Evolutionary conservation across 2,329 filamentous ascomycete genomes (phyloP).

Genomic region (Phialocephala sp.): DNA sequence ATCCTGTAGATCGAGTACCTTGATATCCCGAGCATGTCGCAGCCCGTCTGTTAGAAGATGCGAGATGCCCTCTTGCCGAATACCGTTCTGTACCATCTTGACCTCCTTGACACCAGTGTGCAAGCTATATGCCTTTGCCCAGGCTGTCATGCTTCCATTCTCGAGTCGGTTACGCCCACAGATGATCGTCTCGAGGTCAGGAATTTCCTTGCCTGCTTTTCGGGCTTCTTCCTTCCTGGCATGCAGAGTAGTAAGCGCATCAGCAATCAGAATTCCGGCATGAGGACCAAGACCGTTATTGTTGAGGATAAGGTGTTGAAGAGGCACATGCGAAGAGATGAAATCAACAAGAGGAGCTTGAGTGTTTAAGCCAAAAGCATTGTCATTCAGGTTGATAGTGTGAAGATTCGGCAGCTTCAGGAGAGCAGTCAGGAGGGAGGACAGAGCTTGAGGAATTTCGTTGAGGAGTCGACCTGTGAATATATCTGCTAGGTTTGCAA

Average conservation of each 20-base stretch:
- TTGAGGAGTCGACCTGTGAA: conserved; percentile 92
- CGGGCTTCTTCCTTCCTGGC: conserved; percentile 81
- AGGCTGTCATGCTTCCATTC: conserved; percentile 94
- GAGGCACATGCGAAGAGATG: conserved; percentile 83
- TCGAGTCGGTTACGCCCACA: conserved; percentile 96
- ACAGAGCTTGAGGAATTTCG: conserved; percentile 91
- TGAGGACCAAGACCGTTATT: conserved; percentile 97
- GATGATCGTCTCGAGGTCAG: conserved; percentile 92
- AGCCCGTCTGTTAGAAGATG: conserved; percentile 81
- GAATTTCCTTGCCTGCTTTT: conserved; percentile 73
- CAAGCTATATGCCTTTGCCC: conserved; percentile 85
- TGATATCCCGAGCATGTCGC: conserved; percentile 68
- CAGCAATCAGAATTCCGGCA: conserved; percentile 86
- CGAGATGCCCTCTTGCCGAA: conserved; percentile 89
- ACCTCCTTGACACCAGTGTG: conserved; percentile 83
- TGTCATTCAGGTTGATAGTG: conserved; percentile 96
- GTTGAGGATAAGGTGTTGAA: conserved; percentile 94
- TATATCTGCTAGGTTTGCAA: conserved; percentile 94
- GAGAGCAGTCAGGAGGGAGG: conserved; percentile 82
- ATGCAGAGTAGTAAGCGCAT: conserved; percentile 83
- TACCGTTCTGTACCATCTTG: conserved; percentile 99
- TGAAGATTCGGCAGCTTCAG: conserved; percentile 85
- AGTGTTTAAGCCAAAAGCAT: conserved; percentile 95
- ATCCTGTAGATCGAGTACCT: conserved; percentile 90
- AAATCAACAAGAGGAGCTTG: conserved; percentile 93